Evolutionary conservation across 495 filamentous ascomycete species (phyloP).

Genomic region (Xylaria scruposa): DNA sequence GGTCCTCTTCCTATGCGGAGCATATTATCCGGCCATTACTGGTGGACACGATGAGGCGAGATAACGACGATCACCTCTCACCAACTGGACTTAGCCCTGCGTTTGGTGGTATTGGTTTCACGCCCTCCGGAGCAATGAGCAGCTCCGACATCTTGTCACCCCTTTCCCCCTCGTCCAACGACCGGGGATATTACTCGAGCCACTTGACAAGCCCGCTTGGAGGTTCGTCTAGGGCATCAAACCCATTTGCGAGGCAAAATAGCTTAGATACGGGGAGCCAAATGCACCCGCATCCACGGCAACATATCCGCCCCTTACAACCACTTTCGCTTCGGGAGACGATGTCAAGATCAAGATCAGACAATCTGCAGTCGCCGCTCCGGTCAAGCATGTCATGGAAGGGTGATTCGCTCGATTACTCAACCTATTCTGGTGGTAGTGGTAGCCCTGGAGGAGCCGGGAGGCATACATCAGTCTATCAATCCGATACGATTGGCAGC

Average conservation of each 20-base stretch:
- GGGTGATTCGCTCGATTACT: constrained; percentile 63
- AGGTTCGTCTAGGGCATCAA: constrained; percentile 57
- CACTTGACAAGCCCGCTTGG: constrained; percentile 56
- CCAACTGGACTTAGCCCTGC: constrained; percentile 67
- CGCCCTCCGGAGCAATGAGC: constrained; percentile 53
- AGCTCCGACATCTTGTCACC: constrained; percentile 61
- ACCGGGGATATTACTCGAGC: constrained; percentile 59
- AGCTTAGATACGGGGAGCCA: constrained; percentile 56
- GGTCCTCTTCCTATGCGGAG: constrained; percentile 55
- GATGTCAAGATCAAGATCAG: constrained; percentile 63
- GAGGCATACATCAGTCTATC: constrained; percentile 52
- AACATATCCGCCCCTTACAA: constrained; percentile 58
- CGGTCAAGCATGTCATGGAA: constrained; percentile 69
- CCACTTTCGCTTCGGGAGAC: constrained; percentile 66
- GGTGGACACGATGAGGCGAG: constrained; percentile 64
- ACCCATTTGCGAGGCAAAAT: constrained; percentile 60
- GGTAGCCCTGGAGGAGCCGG: constrained; percentile 53
- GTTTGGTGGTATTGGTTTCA: constrained; percentile 67
- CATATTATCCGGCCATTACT: constrained; percentile 67
- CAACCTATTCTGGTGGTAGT: constrained; percentile 47
- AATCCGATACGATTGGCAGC: constrained; percentile 46
- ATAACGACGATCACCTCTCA: constrained; percentile 64
- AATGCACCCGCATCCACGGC: constrained; percentile 51
- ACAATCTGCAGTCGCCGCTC: constrained; percentile 64
- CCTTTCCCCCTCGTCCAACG: constrained; percentile 56